Conservation (phyloP, 495 filamentous ascomycete species). For the Rostrohypoxylon terebratum region DNA sequence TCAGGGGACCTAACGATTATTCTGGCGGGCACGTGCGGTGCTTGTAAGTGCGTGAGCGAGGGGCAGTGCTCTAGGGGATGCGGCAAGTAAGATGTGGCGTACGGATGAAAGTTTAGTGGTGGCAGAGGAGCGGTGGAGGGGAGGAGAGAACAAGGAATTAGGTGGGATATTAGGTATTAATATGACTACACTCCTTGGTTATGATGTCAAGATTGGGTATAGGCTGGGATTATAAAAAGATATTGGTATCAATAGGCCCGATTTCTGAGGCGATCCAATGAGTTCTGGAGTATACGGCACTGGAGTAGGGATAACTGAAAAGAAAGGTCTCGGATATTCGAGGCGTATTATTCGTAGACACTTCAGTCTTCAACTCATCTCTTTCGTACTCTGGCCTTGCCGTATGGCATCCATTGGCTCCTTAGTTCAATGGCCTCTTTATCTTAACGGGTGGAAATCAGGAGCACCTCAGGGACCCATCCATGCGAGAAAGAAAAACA, state of each 20-base stretch:
- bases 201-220: neutral
- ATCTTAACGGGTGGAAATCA: too few relatives aligned
- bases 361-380: neutral
- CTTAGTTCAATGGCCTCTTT: too few relatives aligned
- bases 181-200: constrained; percentile 7
- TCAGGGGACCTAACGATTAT: constrained; percentile 44
- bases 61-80: constrained; percentile 39
- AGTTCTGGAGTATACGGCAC: constrained; percentile 8
- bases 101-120: too few relatives aligned
- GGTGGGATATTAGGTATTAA: neutral
- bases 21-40: constrained; percentile 40
- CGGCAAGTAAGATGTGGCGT: constrained; percentile 13
- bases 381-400: too few relatives aligned
- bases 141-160: neutral
- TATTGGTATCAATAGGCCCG: neutral
- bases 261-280: neutral
- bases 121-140: neutral
- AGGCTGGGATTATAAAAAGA: neutral
- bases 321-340: neutral
- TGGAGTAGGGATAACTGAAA: neutral
- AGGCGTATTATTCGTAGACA: neutral
- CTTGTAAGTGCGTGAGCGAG: constrained; percentile 32
- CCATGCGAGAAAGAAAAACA: too few relatives aligned
- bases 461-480: too few relatives aligned
- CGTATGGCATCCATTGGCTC: too few relatives aligned